Base-by-base conservation (phyloP, 2,329 filamentous ascomycete genomes). In the Trichophyton simii region DNA sequence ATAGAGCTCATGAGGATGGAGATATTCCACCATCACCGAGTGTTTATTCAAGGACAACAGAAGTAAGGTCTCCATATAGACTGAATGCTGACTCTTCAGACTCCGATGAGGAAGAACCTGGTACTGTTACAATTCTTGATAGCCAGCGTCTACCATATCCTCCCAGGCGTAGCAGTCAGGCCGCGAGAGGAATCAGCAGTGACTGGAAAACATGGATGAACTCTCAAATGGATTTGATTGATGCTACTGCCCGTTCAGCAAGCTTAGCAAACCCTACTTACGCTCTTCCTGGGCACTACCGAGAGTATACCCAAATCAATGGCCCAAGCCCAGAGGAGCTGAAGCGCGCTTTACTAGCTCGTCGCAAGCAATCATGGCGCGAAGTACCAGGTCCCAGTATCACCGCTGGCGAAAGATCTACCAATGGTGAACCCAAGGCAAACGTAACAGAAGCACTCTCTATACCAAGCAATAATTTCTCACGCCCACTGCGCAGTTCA, bases 11-110 rank as follows among this genome's bases (percentile, higher is more conserved):
- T 54, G 6, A 46, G 44, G 20, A 55, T n/a, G 41, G 54, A 7
- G 44, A 28, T 22, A 61, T n/a, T 57, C 63, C 59, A 62, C 62
- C 59, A 57, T 71, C 69, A 31, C 70, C 69, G 11, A 73, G 72
- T 58, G 63, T 72, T 22, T 73, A 73, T 62, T 73, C 72, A 3
- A 65, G 68, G 61, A 69, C 68, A 22, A 70, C 70, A 8, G 66
- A 67, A 57, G 69, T 69, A 18, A 62, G 67, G 55, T 64, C 67
- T 11, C 66, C 66, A 28, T 50, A 61, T 15, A 52, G 18, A 25
- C 13, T 22, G 52, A 13, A 61, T 54, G 22, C 50, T 34, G 31
- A 52, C 11, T 22, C 48, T 55, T 59, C 55, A n/a, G 61, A 66
- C 50, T 44, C 63, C 8, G 62, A 62, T 13, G 65, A 66, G 25